Percentiles rank a stretch among this genome's conserved stretches.
Conservation (phyloP, 2,329 filamentous ascomycete genomes). For the Spiromastix sp. region DNA sequence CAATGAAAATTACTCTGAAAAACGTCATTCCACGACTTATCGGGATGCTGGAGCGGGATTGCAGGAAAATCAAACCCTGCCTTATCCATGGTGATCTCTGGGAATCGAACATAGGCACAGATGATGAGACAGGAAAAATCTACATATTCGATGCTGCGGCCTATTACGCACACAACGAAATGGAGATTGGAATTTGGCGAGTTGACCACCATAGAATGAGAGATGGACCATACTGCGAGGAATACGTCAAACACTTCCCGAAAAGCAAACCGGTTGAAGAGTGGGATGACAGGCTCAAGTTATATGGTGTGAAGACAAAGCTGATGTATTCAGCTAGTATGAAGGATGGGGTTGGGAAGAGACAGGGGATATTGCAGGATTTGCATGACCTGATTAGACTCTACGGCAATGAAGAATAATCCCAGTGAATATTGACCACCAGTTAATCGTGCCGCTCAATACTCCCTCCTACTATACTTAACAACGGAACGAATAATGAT, state of each 20-base stretch:
- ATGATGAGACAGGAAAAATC: conserved; percentile 18
- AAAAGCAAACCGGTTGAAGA: conserved; percentile 19
- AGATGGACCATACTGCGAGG: conserved; percentile 6
- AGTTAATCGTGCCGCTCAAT: too few species aligned
- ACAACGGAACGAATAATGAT: too few species aligned
- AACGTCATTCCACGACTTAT: conserved; percentile 24
- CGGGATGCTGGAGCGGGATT: conserved; percentile 14
- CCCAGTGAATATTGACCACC: too few species aligned
- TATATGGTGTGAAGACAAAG: conserved; percentile 19
- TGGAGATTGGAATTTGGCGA: conserved; percentile 24
- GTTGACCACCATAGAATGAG: conserved; percentile 12
- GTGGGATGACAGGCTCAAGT: conserved; percentile 21
- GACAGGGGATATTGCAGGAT: neutral
- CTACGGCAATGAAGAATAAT: neutral
- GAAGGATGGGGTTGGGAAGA: neutral
- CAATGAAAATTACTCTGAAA: conserved; percentile 12
- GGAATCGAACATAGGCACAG: conserved; percentile 28
- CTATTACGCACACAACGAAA: conserved; percentile 31
- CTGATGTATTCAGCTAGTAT: conserved; percentile 8
- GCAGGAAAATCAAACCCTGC: conserved; percentile 17
- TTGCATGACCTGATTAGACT: neutral
- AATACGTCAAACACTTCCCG: conserved; percentile 11
- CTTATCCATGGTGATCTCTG: conserved; percentile 31
- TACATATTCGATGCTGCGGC: conserved; percentile 25
- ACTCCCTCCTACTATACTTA: too few species aligned